Evolutionary conservation across 768 basidiomycete species (phyloP).

Genomic region (Lactifluus volemus): DNA sequence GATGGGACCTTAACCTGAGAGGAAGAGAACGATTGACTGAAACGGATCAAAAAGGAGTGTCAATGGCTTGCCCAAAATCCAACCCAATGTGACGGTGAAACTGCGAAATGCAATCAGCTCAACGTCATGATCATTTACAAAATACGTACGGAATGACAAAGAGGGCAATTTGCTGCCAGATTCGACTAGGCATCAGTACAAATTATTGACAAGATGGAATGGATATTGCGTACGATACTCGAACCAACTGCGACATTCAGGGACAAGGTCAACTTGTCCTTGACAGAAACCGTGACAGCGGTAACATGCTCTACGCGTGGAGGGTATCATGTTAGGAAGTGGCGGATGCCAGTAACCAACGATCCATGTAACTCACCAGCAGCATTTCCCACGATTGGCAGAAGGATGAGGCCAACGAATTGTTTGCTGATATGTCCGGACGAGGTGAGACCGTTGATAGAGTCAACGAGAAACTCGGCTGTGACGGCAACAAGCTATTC

Average conservation of each 20-base stretch:
- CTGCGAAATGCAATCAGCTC: slow-evolving; percentile 28
- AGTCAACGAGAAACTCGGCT: slow-evolving; percentile 63
- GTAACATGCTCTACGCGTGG: slow-evolving; percentile 65
- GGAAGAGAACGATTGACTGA: slow-evolving; percentile 61
- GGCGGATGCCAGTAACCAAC: neutral
- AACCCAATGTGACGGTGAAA: slow-evolving; percentile 67
- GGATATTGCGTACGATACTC: slow-evolving; percentile 49
- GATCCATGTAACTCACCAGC: slow-evolving; percentile 40
- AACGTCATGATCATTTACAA: neutral
- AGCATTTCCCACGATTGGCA: slow-evolving; percentile 89
- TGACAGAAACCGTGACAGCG: slow-evolving; percentile 85
- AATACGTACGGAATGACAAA: slow-evolving; percentile 70
- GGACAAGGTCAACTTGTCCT: slow-evolving; percentile 81
- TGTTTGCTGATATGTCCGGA: slow-evolving; percentile 54
- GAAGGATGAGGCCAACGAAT: slow-evolving; percentile 80
- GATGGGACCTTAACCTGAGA: slow-evolving; percentile 29
- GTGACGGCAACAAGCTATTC: slow-evolving; percentile 41
- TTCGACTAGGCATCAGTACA: neutral
- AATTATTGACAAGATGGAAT: neutral
- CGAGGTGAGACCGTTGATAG: slow-evolving; percentile 65
- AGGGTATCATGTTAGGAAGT: slow-evolving; percentile 1
- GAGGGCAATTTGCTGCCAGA: slow-evolving; percentile 67
- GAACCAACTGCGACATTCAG: slow-evolving; percentile 87
- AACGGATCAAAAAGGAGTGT: slow-evolving; percentile 84
- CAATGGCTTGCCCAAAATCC: slow-evolving; percentile 74